These are phyloP conservation scores for Candida pseudofarinosa DNA, from an alignment of 805 yeast species.

Conservation along the genomic window DNA sequence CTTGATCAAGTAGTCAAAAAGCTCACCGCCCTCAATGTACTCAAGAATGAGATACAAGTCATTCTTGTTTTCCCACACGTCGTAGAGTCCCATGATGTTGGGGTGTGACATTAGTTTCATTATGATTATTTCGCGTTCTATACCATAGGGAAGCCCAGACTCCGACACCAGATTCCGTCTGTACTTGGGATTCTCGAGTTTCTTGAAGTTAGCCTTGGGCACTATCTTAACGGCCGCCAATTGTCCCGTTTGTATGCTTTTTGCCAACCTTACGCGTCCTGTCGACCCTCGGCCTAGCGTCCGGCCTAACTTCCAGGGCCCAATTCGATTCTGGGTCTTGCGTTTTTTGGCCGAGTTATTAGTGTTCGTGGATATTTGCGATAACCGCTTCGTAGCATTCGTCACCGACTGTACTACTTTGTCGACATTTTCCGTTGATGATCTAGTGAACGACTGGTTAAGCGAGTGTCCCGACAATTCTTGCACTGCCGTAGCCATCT, in stretches of 20 bases:
- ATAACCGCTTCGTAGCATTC: slow-evolving; percentile 45
- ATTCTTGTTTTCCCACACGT: slow-evolving; percentile 96
- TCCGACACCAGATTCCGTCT: slow-evolving; percentile 25
- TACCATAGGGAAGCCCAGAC: slow-evolving; percentile 69
- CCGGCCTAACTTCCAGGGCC: slow-evolving; percentile 96
- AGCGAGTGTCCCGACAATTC: slow-evolving; percentile 18
- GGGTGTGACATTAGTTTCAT: slow-evolving; percentile 79
- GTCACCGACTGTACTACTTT: slow-evolving; percentile 44
- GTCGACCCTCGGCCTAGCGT: slow-evolving; percentile 96
- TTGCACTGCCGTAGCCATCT: slow-evolving; percentile 22
- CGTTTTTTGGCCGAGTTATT: slow-evolving; percentile 40
- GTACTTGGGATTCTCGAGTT: slow-evolving; percentile 44
- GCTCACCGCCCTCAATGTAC: slow-evolving; percentile 86
- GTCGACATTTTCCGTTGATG: slow-evolving; percentile 26
- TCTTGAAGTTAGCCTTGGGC: slow-evolving; percentile 71
- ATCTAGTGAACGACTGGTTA: slow-evolving; percentile 11
- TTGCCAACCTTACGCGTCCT: slow-evolving; percentile 90
- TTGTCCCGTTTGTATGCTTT: slow-evolving; percentile 77
- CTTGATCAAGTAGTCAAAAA: slow-evolving; percentile 69
- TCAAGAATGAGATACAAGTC: slow-evolving; percentile 77
- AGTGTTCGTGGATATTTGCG: slow-evolving; percentile 45
- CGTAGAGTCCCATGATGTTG: slow-evolving; percentile 75
- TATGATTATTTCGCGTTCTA: slow-evolving; percentile 79
- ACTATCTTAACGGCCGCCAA: slow-evolving; percentile 96
- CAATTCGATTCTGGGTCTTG: slow-evolving; percentile 56